Evolutionary conservation across 495 filamentous ascomycete species (phyloP).

Genomic region (Monascus purpureus): DNA sequence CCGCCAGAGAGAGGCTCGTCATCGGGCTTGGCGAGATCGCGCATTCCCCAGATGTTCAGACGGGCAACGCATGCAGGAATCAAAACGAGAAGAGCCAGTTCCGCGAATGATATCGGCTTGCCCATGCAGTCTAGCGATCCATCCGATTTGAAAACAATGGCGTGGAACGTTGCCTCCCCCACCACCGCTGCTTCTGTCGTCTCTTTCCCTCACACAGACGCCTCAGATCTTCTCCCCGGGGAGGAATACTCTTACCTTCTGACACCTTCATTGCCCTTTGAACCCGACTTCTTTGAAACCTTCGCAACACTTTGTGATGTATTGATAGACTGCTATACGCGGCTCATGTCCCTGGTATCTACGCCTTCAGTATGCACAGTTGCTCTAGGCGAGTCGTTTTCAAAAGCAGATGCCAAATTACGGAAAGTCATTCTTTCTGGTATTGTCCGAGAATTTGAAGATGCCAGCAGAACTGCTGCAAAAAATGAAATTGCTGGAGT

Average conservation of each 20-base stretch:
- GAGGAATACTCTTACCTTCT: constrained; percentile 83
- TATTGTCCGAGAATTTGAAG: constrained; percentile 87
- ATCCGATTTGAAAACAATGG: constrained; percentile 32
- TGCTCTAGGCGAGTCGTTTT: constrained; percentile 58
- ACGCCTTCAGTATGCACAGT: constrained; percentile 53
- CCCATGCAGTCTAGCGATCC: constrained; percentile 43
- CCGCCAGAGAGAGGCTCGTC: constrained; percentile 56
- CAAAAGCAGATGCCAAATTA: constrained; percentile 74
- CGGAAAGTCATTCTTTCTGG: constrained; percentile 75
- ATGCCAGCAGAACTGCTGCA: constrained; percentile 55
- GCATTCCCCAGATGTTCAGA: constrained; percentile 84
- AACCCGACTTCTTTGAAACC: constrained; percentile 93
- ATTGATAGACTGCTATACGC: constrained; percentile 80
- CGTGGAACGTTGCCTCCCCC: constrained; percentile 24
- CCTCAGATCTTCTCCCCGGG: constrained; percentile 42
- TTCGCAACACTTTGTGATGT: constrained; percentile 97
- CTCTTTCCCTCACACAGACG: constrained; percentile 34
- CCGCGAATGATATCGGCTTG: constrained; percentile 49
- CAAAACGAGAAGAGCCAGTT: constrained; percentile 61
- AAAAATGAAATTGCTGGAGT: constrained; percentile 72
- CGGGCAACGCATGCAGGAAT: constrained; percentile 43
- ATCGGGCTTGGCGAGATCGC: constrained; percentile 58
- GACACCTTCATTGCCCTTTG: constrained; percentile 88
- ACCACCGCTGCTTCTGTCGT: constrained; percentile 23
- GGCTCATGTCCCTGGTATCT: constrained; percentile 56